Conservation (phyloP, 1,139 yeast species). For the Suzukiozyma palmioleophila region DNA sequence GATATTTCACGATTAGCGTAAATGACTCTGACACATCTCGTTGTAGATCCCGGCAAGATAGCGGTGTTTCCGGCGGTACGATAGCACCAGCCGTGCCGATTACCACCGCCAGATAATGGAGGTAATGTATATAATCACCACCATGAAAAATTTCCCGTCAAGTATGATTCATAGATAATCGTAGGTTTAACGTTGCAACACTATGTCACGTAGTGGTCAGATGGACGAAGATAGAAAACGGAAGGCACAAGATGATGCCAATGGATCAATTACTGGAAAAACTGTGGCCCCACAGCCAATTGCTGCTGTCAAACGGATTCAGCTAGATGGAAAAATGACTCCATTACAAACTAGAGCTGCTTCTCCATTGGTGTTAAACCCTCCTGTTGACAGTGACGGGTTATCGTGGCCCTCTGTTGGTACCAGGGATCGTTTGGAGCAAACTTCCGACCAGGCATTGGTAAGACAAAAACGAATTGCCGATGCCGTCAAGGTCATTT, state of each 20-base stretch:
- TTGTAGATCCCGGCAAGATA: too few relatives aligned
- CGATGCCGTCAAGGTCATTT: conserved; percentile 75
- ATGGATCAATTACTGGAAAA: background rate
- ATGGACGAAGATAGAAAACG: background rate
- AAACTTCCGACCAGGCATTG: conserved; percentile 55
- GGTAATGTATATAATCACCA: background rate
- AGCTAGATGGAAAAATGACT: conserved; percentile 17
- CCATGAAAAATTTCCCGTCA: background rate
- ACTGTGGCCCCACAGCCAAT: conserved; percentile 17
- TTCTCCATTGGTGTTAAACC: conserved; percentile 75
- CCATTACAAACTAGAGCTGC: conserved; percentile 77
- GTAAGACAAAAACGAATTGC: conserved; percentile 74
- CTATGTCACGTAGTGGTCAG: background rate
- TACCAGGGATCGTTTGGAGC: conserved; percentile 69
- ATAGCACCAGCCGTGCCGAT: too few relatives aligned
- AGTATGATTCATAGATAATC: background rate
- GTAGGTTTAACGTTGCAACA: background rate
- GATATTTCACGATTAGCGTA: too few relatives aligned
- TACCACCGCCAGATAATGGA: too few relatives aligned
- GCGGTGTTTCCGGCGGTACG: too few relatives aligned
- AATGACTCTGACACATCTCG: too few relatives aligned
- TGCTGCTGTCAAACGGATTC: conserved; percentile 22
- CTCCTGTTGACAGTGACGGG: conserved; percentile 88
- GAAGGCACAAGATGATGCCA: background rate
- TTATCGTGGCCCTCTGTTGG: conserved; percentile 94